Base-by-base conservation (phyloP, 352 stramenopile species). In the Globisporangium mamillatum region DNA sequence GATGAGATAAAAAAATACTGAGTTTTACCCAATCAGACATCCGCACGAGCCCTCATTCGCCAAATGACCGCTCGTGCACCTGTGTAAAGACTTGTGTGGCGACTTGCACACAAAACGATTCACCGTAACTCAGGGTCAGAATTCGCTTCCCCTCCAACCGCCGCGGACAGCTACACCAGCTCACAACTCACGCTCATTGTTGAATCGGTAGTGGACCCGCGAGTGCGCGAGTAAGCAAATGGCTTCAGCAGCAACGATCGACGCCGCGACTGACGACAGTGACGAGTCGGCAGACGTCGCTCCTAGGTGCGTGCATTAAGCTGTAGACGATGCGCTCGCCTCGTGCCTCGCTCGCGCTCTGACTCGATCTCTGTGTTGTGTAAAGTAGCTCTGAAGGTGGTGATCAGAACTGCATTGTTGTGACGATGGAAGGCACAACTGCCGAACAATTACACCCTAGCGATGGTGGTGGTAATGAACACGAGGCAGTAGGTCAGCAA, bases 101-200 rank as follows among this genome's bases (percentile, higher is more conserved):
- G 55, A 16, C 34, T 38, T 60, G 22, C 5, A 25, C 36, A 34
- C 63, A 61, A 57, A 68, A 68, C 22, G 54, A 46, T 68, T 68
- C 53, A 62, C 63, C 63, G 56, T 63, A 68, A 68, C 54, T 68
- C 63, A 68, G 63, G 63, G 54, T 62, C 52, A 63, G n/a, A 54
- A 64, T 64, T 32, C 22, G 38, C 22, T 38, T 59, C 29, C 22
- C 36, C 36, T 27, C 60, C 38, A 41, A 54, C 60, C 29, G 56
- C 56, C 56, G 56, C 56, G 56, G 56, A 24, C 44, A 6, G 16
- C 44, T 24, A 52, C 44, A n/a, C 44, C 44, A 52, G 22, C 44
- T 52, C 44, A 22, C 44, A 22, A 9, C 8, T 52, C 16, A 50
- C 4, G 22, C 3, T 46, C 44, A 52, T 10, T 52, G 44, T 52